Percentiles rank a stretch among this genome's conserved stretches.
Evolutionary conservation across 805 yeast genomes (phyloP).

Genomic region (Nakazawaea pomicola): DNA sequence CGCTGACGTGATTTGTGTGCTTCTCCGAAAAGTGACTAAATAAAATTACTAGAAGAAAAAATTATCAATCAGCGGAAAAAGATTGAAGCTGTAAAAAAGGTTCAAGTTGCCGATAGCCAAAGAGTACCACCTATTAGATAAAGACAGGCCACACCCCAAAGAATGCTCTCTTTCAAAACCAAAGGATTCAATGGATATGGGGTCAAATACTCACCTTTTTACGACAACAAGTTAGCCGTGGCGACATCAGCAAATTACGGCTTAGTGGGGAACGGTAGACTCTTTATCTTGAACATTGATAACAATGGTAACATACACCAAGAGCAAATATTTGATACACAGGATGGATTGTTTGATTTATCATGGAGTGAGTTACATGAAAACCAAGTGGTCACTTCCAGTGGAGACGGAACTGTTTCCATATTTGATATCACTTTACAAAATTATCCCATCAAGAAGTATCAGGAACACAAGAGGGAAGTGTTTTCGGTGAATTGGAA

Average conservation of each 20-base stretch:
- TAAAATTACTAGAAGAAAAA: too few relatives aligned
- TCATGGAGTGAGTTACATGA: conserved; percentile 92
- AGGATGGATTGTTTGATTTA: conserved; percentile 84
- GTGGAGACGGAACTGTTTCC: conserved; percentile 88
- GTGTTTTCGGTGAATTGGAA: conserved; percentile 34
- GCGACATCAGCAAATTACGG: conserved; percentile 93
- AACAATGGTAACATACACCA: conserved; percentile 56
- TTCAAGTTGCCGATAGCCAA: neutral
- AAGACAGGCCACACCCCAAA: neutral
- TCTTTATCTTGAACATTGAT: conserved; percentile 64
- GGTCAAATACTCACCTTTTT: conserved; percentile 86
- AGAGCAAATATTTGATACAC: conserved; percentile 72
- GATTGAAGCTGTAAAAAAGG: too few relatives aligned
- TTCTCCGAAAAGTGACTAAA: too few relatives aligned
- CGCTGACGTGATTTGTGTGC: too few relatives aligned
- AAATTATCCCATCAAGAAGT: conserved; percentile 68
- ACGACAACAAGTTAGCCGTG: conserved; percentile 84
- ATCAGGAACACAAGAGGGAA: conserved; percentile 62
- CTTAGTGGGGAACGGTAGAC: conserved; percentile 87
- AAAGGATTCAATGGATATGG: conserved; percentile 83
- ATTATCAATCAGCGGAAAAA: too few relatives aligned
- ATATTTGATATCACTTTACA: conserved; percentile 70
- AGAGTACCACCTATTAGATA: neutral
- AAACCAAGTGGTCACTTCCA: conserved; percentile 74
- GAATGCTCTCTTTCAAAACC: conserved; percentile 71